A percentile compares a stretch with the other conserved stretches of the same genome.
Conservation (phyloP, 2,329 filamentous ascomycete genomes). For the Trichoderma sp. region DNA sequence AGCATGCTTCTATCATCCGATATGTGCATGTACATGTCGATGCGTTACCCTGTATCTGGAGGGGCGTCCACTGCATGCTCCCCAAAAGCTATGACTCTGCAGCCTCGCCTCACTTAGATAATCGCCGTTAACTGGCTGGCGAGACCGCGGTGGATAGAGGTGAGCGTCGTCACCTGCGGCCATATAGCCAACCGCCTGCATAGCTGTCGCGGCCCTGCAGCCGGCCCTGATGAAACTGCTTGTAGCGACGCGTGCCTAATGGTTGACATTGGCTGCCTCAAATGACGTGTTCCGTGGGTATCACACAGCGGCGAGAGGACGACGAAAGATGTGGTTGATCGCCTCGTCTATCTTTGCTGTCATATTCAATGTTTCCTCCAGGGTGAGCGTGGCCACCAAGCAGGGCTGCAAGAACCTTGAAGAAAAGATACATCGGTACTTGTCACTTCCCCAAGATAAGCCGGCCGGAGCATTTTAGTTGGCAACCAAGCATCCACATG, state of each 20-base stretch:
- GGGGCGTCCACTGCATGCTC: conserved; percentile 4
- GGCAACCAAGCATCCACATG: background rate
- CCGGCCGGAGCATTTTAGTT: background rate
- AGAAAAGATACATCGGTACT: background rate
- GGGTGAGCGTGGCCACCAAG: conserved; percentile 6
- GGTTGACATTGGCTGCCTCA: conserved; percentile 18
- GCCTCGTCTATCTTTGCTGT: background rate
- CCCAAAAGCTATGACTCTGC: background rate
- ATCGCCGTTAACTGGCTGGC: background rate
- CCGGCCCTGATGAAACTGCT: background rate
- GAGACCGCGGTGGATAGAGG: background rate
- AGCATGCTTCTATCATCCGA: background rate
- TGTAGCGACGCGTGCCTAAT: background rate
- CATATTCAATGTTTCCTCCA: background rate
- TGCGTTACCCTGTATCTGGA: background rate
- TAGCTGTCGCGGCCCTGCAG: background rate
- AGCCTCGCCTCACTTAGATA: conserved; percentile 12
- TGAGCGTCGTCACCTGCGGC: conserved; percentile 25
- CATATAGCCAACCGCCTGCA: conserved; percentile 17
- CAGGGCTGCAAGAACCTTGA: background rate
- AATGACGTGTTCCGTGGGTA: conserved; percentile 13
- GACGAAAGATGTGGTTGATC: background rate
- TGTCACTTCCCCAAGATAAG: background rate
- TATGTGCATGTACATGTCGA: background rate
- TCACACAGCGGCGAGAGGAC: background rate